A percentile compares a stretch with the other conserved stretches of the same genome.
Conservation (phyloP, 148 eudicot genomes). For the Talinum fruticosum region DNA sequence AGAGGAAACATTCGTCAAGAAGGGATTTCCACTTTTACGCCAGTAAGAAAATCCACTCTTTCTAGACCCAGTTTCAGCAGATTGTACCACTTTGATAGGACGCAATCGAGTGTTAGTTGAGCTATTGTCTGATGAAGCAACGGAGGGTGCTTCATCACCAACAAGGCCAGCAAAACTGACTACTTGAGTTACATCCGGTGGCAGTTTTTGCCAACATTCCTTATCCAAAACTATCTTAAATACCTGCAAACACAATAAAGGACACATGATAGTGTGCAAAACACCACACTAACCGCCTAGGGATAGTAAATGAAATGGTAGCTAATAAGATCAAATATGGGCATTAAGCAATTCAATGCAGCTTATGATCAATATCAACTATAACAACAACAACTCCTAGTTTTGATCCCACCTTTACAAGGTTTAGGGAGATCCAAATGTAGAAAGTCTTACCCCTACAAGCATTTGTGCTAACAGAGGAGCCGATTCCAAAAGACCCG, state of each 20-base stretch:
- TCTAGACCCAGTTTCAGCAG: conserved; percentile 43
- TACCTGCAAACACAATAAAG: conserved; percentile 44
- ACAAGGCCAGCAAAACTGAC: conserved; percentile 87
- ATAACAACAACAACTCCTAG: too few species aligned
- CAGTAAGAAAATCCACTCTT: conserved; percentile 73
- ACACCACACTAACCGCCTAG: not conserved
- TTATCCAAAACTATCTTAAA: conserved; percentile 89
- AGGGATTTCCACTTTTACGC: conserved; percentile 71
- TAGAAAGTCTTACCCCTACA: too few species aligned
- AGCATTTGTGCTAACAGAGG: too few species aligned
- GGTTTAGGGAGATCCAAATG: too few species aligned
- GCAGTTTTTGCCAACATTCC: conserved; percentile 83
- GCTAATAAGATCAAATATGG: too few species aligned
- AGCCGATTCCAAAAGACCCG: too few species aligned
- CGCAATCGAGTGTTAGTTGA: conserved; percentile 37
- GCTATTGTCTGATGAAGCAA: conserved; percentile 49
- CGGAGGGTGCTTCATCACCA: conserved; percentile 90
- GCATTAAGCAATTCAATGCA: not conserved
- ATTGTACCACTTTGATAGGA: conserved; percentile 38
- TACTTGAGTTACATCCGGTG: conserved; percentile 70
- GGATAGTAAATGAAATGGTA: not conserved
- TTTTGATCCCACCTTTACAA: too few species aligned
- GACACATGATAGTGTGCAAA: not conserved
- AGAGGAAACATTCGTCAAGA: conserved; percentile 48
- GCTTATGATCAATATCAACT: too few species aligned